These are phyloP conservation scores for Suillus alpinus DNA, from an alignment of 768 basidiomycete genomes.

Conservation along the genomic window DNA sequence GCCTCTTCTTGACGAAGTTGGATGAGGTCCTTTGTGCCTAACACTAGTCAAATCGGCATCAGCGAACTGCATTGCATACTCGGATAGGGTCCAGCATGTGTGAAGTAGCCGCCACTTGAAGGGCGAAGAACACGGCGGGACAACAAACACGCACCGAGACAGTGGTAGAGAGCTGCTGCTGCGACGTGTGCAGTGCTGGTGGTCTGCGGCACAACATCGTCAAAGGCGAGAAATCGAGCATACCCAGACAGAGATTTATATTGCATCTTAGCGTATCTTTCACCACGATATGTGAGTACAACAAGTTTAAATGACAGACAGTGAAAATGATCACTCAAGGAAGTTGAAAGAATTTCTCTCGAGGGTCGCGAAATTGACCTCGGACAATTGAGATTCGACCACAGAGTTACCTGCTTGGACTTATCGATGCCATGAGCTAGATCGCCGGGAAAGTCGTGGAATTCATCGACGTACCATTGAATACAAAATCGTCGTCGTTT, in stretches of 20 bases:
- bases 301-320: not conserved
- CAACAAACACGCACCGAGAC: constrained; percentile 54
- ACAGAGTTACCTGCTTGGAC: constrained; percentile 26
- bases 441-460: not conserved
- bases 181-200: constrained; percentile 77
- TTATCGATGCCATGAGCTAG: constrained; percentile 19
- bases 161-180: constrained; percentile 81
- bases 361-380: constrained; percentile 53
- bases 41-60: constrained; percentile 43
- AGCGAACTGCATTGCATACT: not conserved
- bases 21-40: constrained; percentile 73
- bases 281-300: constrained; percentile 13
- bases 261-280: constrained; percentile 79
- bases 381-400: constrained; percentile 52
- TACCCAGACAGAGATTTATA: constrained; percentile 52
- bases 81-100: not conserved
- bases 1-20: constrained; percentile 56
- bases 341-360: constrained; percentile 81
- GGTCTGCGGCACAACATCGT: constrained; percentile 59
- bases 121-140: not conserved
- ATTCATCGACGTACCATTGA: constrained; percentile 49
- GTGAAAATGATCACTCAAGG: constrained; percentile 50
- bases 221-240: constrained; percentile 52
- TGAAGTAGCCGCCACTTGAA: not conserved
- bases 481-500: constrained; percentile 60